Conservation (phyloP, 2,329 filamentous ascomycete species). For the Pezicula neosporulosa region DNA sequence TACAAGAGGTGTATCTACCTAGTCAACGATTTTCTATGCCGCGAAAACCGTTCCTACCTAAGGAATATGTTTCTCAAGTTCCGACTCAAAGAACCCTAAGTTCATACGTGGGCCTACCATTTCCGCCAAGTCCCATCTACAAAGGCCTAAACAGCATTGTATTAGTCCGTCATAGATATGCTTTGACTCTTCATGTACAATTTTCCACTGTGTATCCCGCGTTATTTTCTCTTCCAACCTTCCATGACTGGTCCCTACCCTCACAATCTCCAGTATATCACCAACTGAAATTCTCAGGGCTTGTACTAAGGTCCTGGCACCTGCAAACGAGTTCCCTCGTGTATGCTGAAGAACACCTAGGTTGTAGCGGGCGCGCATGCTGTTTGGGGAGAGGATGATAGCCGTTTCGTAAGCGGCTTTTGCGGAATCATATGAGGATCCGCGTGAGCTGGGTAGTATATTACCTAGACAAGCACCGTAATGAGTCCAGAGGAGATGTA, state of each 20-base stretch:
- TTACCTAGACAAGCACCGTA: constrained; percentile 4
- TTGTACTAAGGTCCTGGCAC: background rate
- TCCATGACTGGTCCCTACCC: background rate
- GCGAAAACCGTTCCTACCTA: too few relatives aligned
- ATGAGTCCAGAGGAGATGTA: constrained; percentile 5
- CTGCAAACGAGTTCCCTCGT: background rate
- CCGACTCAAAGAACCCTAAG: background rate
- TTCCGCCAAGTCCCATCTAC: constrained; percentile 1
- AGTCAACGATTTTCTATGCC: too few relatives aligned
- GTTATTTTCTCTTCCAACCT: background rate
- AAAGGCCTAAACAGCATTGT: background rate
- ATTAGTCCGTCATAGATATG: background rate
- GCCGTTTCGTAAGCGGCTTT: background rate
- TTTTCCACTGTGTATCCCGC: background rate
- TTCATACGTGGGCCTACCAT: background rate
- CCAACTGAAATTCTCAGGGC: background rate
- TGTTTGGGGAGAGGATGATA: background rate
- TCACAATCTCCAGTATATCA: background rate
- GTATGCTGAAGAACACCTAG: background rate
- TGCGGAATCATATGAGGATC: background rate
- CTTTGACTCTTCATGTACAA: background rate
- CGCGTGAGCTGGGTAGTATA: background rate
- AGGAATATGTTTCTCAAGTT: too few relatives aligned
- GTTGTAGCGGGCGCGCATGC: background rate
- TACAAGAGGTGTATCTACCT: too few relatives aligned